Percentiles rank a stretch among this genome's conserved stretches.
phyloP scores from a whole-genome alignment of 2,329 filamentous ascomycete genomes.

The Cercospora zeae-maydis region DNA sequence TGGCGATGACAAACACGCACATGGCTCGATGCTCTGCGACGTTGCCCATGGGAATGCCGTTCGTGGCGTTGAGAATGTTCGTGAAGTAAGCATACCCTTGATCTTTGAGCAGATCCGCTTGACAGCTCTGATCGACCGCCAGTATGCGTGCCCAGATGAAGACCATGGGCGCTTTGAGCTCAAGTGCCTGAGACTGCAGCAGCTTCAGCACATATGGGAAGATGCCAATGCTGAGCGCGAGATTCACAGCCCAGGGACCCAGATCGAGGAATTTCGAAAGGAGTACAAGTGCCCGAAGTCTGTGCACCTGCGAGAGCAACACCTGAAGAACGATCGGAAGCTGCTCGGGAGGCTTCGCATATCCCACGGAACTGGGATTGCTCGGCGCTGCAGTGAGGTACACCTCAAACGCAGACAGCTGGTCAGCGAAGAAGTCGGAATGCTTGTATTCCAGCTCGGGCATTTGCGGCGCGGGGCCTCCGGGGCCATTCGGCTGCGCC shows the following conservation, averaged over 20 bases:
- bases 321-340: slow-evolving; percentile 95
- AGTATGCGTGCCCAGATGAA: slow-evolving; percentile 98
- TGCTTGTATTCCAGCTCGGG: slow-evolving; percentile 84
- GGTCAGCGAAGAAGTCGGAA: slow-evolving; percentile 94
- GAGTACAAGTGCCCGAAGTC: slow-evolving; percentile 83
- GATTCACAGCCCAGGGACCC: slow-evolving; percentile 96
- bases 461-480: slow-evolving; percentile 21
- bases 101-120: slow-evolving; percentile 91
- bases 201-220: slow-evolving; percentile 99
- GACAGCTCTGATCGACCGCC: slow-evolving; percentile 90
- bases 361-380: slow-evolving; percentile 75
- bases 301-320: slow-evolving; percentile 88
- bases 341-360: slow-evolving; percentile 70
- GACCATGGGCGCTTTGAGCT: slow-evolving; percentile 97
- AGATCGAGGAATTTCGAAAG: slow-evolving; percentile 91
- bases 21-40: slow-evolving; percentile 94
- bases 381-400: slow-evolving; percentile 89
- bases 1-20: slow-evolving; percentile 96
- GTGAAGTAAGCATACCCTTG: slow-evolving; percentile 97
- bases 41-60: slow-evolving; percentile 74
- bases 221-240: slow-evolving; percentile 94
- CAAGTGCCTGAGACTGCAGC: slow-evolving; percentile 87
- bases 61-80: slow-evolving; percentile 74
- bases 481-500: slow-evolving; percentile 13
- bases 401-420: slow-evolving; percentile 94